Evolutionary conservation across 305 asterid genomes (phyloP).

Genomic region (Euphrasia arctica): DNA sequence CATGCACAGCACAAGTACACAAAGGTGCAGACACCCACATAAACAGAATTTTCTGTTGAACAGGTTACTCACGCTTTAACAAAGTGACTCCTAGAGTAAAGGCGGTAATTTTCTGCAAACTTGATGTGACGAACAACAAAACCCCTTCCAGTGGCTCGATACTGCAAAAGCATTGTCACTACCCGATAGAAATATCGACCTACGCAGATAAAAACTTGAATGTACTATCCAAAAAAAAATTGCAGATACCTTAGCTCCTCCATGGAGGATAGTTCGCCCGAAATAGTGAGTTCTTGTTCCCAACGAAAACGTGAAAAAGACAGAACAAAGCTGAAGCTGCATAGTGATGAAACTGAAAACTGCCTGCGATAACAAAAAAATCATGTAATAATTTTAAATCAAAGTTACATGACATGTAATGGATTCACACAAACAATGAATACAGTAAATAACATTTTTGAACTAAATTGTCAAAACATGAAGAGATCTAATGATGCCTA

Average conservation of each 20-base stretch:
- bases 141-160: conserved; percentile 99
- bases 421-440: neutral
- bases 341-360: conserved; percentile 91
- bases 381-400: conserved; percentile 7
- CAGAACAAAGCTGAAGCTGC: conserved; percentile 99
- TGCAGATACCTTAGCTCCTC: conserved; percentile 90
- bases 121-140: conserved; percentile 96
- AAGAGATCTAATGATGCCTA: conserved; percentile 1
- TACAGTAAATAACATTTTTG: conserved; percentile 3
- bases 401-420: conserved; percentile 2
- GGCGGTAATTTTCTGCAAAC: conserved; percentile 96
- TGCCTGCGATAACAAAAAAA: conserved; percentile 58
- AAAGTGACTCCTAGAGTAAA: conserved; percentile 96
- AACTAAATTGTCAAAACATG: conserved; percentile 17
- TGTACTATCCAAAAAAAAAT: conserved; percentile 11
- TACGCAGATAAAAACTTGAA: conserved; percentile 20
- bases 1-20: conserved; percentile 19
- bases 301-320: conserved; percentile 93
- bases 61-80: conserved; percentile 85
- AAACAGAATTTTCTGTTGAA: conserved; percentile 4
- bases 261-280: conserved; percentile 98
- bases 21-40: conserved; percentile 8
- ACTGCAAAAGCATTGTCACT: conserved; percentile 44
- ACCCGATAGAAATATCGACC: conserved; percentile 26
- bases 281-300: conserved; percentile 98